Evolutionary conservation across 139 green algal species (phyloP).

Genomic region (Ostreobium quekettii): DNA sequence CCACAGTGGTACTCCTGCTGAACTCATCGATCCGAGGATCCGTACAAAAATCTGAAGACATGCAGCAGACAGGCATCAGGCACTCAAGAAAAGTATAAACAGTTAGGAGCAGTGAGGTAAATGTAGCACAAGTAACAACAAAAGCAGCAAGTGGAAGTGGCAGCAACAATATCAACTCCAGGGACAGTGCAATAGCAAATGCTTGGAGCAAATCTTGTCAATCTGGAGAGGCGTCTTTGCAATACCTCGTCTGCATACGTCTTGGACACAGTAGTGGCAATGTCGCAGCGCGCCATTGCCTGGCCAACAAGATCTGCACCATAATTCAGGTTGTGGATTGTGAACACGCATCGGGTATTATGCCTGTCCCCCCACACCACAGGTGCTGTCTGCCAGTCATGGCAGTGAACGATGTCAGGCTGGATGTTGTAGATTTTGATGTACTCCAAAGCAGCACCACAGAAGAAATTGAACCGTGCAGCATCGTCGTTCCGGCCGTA

Average conservation of each 20-base stretch:
- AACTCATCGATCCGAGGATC: too few relatives aligned
- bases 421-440: conserved; percentile 43
- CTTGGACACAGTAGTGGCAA: conserved; percentile 86
- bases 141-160: background rate
- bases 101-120: too few relatives aligned
- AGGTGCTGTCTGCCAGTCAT: conserved; percentile 89
- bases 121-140: too few relatives aligned
- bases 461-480: conserved; percentile 85
- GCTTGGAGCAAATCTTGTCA: too few relatives aligned
- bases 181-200: too few relatives aligned
- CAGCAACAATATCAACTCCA: background rate
- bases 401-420: conserved; percentile 88
- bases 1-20: too few relatives aligned
- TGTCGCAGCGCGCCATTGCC: conserved; percentile 53
- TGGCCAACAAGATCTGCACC: conserved; percentile 73
- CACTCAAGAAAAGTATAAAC: too few relatives aligned
- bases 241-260: conserved; percentile 81
- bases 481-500: conserved; percentile 71
- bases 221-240: too few relatives aligned
- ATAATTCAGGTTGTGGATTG: conserved; percentile 93
- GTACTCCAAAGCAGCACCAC: conserved; percentile 77
- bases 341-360: conserved; percentile 57
- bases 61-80: too few relatives aligned
- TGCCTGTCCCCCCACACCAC: conserved; percentile 42
- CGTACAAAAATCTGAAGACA: too few relatives aligned